These are phyloP conservation scores for Rusavskia elegans DNA, from an alignment of 495 filamentous ascomycete species.

Conservation along the genomic window DNA sequence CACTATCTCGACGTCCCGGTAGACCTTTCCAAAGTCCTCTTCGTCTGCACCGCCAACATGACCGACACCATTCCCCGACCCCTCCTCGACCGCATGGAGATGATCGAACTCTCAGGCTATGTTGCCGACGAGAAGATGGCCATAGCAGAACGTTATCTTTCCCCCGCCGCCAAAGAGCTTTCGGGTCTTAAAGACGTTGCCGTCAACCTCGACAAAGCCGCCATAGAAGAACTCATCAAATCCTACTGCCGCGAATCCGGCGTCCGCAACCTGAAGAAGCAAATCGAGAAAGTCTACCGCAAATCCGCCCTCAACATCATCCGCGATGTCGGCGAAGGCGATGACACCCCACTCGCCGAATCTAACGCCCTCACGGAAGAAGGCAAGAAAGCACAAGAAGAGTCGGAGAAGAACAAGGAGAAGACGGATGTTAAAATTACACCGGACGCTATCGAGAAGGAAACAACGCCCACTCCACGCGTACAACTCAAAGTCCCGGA, in stretches of 20 bases:
- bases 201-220: conserved; percentile 65
- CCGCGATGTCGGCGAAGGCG: conserved; percentile 81
- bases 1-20: conserved; percentile 99
- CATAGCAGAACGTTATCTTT: conserved; percentile 85
- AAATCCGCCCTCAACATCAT: conserved; percentile 97
- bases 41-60: conserved; percentile 98
- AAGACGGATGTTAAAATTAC: conserved; percentile 39
- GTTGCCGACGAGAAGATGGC: conserved; percentile 99
- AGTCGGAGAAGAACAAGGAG: conserved; percentile 39
- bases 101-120: conserved; percentile 93
- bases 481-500: conserved; percentile 75
- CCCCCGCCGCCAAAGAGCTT: conserved; percentile 77
- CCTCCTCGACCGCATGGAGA: conserved; percentile 92
- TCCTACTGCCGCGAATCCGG: conserved; percentile 95
- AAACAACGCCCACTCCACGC: conserved; percentile 62
- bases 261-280: conserved; percentile 96
- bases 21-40: conserved; percentile 92
- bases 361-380: conserved; percentile 72
- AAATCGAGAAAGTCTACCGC: conserved; percentile 97
- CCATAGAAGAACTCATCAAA: conserved; percentile 93
- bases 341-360: conserved; percentile 40
- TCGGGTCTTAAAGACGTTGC: conserved; percentile 83
- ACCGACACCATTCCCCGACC: conserved; percentile 96
- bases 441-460: conserved; percentile 43
- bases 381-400: conserved; percentile 66